These are phyloP conservation scores for Trichocomaceae sp. DNA, from an alignment of 2,329 filamentous ascomycete genomes.

Conservation along the genomic window DNA sequence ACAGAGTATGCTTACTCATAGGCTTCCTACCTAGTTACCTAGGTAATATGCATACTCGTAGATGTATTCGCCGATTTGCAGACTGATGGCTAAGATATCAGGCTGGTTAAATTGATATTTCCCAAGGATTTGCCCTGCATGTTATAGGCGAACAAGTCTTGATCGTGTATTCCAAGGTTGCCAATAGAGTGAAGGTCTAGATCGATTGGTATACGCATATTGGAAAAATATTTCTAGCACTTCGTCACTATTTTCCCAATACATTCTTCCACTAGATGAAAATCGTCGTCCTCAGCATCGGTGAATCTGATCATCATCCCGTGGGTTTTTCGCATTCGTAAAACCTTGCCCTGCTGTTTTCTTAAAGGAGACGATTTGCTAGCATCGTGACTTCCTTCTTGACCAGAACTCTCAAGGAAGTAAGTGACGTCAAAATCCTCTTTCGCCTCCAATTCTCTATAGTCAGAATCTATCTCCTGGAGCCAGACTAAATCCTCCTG, in stretches of 20 bases:
- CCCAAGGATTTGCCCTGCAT: no score
- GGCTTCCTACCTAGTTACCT: no score
- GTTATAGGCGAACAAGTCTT: no score
- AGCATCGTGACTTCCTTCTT: background rate
- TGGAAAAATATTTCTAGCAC: background rate
- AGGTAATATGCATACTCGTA: no score
- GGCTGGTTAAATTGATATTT: no score
- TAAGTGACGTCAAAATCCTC: conserved; percentile 1
- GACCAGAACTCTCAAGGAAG: conserved; percentile 6
- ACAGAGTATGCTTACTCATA: no score
- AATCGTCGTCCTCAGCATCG: conserved; percentile 6
- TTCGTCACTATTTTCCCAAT: background rate
- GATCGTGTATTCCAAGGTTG: no score
- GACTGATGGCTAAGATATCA: no score
- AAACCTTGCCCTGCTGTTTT: background rate
- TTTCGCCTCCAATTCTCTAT: conserved; percentile 1
- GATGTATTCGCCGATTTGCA: no score
- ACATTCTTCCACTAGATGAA: background rate
- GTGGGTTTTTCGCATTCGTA: conserved; percentile 7
- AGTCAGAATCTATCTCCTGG: background rate
- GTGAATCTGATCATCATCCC: conserved; percentile 11
- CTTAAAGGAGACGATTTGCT: background rate
- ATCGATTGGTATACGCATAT: no score
- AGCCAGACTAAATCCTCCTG: conserved; percentile 5
- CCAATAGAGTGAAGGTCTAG: no score